phyloP scores from a whole-genome alignment of 2,329 filamentous ascomycete species.

The Venturia oleaginea region DNA sequence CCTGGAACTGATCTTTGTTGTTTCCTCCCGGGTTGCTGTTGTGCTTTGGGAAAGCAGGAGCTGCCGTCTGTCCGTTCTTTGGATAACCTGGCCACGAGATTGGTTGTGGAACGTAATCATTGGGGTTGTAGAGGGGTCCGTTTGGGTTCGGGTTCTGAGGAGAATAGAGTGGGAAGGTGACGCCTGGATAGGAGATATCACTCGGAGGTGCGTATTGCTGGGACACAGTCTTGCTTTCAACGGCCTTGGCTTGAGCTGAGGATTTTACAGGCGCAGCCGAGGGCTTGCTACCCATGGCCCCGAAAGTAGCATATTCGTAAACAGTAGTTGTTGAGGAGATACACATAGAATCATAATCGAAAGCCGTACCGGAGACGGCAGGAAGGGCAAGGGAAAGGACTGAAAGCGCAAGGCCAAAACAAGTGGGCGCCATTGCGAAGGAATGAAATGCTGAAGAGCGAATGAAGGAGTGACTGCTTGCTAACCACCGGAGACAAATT shows the following conservation, averaged over 20 bases:
- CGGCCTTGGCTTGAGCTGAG: not conserved
- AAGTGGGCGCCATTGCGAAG: slow-evolving; percentile 7
- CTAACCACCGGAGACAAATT: not conserved
- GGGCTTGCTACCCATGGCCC: not conserved
- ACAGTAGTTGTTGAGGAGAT: slow-evolving; percentile 10
- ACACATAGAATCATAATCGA: slow-evolving; percentile 8
- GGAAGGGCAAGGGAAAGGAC: slow-evolving; percentile 5
- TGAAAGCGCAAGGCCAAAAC: slow-evolving; percentile 9
- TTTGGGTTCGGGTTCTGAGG: slow-evolving; percentile 19
- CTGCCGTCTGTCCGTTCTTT: slow-evolving; percentile 17
- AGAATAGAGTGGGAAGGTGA: slow-evolving; percentile 11
- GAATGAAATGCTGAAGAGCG: slow-evolving; percentile 6
- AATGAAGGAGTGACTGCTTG: slow-evolving; percentile 3
- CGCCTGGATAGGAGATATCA: slow-evolving; percentile 7
- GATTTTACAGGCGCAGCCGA: not conserved
- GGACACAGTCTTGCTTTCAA: not conserved
- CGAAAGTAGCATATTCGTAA: slow-evolving; percentile 10
- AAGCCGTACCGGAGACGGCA: not conserved
- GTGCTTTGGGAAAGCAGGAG: slow-evolving; percentile 17
- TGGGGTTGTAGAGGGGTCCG: slow-evolving; percentile 24
- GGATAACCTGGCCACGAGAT: slow-evolving; percentile 23
- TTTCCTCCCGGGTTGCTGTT: slow-evolving; percentile 16
- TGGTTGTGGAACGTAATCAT: slow-evolving; percentile 22
- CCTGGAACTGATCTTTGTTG: slow-evolving; percentile 12
- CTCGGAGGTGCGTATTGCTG: not conserved